Percentiles rank a stretch among this genome's conserved stretches.
Evolutionary conservation across 2,329 filamentous ascomycete genomes (phyloP).

Genomic region (Fusarium hostae): DNA sequence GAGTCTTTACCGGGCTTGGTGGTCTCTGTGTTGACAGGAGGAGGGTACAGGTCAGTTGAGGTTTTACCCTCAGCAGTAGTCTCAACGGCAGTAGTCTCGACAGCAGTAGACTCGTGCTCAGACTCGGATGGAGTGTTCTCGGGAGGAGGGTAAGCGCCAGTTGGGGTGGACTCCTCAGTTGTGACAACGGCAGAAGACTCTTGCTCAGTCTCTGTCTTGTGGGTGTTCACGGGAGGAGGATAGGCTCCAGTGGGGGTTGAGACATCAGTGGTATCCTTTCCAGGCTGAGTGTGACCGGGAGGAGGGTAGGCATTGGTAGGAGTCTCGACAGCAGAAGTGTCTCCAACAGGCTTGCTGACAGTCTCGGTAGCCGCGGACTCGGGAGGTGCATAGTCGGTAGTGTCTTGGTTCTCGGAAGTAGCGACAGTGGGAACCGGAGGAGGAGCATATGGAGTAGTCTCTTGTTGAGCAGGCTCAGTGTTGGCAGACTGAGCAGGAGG

Average conservation of each 20-base stretch:
- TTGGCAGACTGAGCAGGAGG: background rate
- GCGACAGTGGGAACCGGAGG: conserved; percentile 18
- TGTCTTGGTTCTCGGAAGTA: conserved; percentile 10
- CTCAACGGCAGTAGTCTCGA: background rate
- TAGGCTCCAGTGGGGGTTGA: background rate
- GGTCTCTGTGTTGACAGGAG: conserved; percentile 13
- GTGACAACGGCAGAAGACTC: background rate
- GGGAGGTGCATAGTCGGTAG: conserved; percentile 13
- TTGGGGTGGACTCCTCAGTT: background rate
- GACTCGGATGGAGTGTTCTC: background rate
- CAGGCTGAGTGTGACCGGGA: background rate
- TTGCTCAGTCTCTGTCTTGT: background rate
- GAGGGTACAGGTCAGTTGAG: conserved; percentile 19
- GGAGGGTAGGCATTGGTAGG: background rate
- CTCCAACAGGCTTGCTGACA: conserved; percentile 8
- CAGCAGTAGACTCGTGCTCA: background rate
- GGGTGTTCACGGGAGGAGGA: background rate
- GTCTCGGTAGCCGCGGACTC: conserved; percentile 9
- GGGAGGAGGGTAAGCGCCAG: conserved; percentile 1
- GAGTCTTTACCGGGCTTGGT: conserved; percentile 12
- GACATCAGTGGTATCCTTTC: background rate
- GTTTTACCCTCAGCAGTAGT: background rate
- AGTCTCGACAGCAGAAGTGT: background rate
- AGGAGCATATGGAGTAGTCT: conserved; percentile 14
- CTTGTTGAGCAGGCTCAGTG: conserved; percentile 10